Conservation (phyloP, 108 stramenopile genomes). For the Nannochloropsis salina region DNA sequence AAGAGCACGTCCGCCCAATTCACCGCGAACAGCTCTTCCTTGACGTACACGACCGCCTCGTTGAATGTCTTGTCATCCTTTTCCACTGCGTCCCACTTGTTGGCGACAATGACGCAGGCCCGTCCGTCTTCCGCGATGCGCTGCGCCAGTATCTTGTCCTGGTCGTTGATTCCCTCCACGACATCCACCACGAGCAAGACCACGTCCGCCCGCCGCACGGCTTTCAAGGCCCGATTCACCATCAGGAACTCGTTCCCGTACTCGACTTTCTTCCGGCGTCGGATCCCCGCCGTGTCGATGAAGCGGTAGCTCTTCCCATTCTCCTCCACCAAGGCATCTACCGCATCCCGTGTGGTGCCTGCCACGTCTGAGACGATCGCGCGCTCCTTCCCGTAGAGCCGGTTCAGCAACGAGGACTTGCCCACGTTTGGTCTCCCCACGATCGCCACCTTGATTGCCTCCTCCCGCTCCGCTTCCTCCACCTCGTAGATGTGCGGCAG, state of each 20-base stretch:
- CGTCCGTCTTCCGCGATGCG: conserved; percentile 84
- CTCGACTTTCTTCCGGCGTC: conserved; percentile 85
- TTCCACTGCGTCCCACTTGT: conserved; percentile 96
- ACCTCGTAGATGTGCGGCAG: conserved; percentile 65
- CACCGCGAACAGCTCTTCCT: conserved; percentile 74
- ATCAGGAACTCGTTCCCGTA: conserved; percentile 95
- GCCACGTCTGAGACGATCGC: conserved; percentile 90
- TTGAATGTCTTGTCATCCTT: conserved; percentile 68
- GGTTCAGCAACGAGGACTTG: conserved; percentile 84
- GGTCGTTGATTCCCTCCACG: conserved; percentile 87
- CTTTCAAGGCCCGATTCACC: conserved; percentile 90
- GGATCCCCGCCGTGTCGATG: conserved; percentile 96
- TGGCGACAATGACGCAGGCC: conserved; percentile 88
- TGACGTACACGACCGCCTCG: conserved; percentile 69
- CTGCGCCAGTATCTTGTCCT: conserved; percentile 54
- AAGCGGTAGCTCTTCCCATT: conserved; percentile 75
- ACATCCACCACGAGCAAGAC: conserved; percentile 89
- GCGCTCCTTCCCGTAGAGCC: conserved; percentile 73
- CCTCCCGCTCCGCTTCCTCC: conserved; percentile 36
- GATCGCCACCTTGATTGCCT: conserved; percentile 79
- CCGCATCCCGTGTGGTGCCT: conserved; percentile 94
- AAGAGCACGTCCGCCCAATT: conserved; percentile 92
- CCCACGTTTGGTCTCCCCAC: conserved; percentile 97
- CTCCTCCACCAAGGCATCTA: conserved; percentile 86
- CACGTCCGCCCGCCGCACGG: conserved; percentile 88